phyloP scores from a whole-genome alignment of 2,329 filamentous ascomycete genomes.

The Parafenestella ontariensis region DNA sequence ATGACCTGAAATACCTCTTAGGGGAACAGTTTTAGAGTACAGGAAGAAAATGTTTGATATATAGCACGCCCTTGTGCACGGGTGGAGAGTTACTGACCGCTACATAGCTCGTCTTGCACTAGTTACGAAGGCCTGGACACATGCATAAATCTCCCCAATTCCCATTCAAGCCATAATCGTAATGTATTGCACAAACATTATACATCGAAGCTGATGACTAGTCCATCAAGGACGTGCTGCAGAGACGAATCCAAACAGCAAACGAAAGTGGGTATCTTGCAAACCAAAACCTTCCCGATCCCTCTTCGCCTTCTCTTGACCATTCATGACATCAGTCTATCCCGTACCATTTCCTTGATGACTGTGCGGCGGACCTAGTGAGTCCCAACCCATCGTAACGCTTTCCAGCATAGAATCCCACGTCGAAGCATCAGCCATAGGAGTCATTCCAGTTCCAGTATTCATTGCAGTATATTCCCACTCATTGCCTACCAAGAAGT shows the following conservation, averaged over 20 bases:
- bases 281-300: constrained; percentile 1
- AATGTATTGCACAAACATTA: not conserved
- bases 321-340: not conserved
- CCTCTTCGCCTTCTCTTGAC: not conserved
- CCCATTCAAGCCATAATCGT: not conserved
- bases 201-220: not conserved
- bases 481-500: constrained; percentile 36
- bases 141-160: not conserved
- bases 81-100: constrained; percentile 5
- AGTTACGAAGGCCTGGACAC: not conserved
- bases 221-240: not conserved
- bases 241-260: constrained; percentile 3
- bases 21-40: too few relatives aligned
- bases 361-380: constrained; percentile 20
- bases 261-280: constrained; percentile 31
- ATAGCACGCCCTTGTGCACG: constrained; percentile 1
- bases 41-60: too few relatives aligned
- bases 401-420: constrained; percentile 49
- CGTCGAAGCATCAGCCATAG: constrained; percentile 38
- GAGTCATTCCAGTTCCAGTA: constrained; percentile 37
- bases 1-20: too few relatives aligned
- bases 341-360: constrained; percentile 9
- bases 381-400: constrained; percentile 46
- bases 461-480: constrained; percentile 42
- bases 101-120: not conserved